phyloP scores from a whole-genome alignment of 345 rosid genomes.

The Aegle marmelos region DNA sequence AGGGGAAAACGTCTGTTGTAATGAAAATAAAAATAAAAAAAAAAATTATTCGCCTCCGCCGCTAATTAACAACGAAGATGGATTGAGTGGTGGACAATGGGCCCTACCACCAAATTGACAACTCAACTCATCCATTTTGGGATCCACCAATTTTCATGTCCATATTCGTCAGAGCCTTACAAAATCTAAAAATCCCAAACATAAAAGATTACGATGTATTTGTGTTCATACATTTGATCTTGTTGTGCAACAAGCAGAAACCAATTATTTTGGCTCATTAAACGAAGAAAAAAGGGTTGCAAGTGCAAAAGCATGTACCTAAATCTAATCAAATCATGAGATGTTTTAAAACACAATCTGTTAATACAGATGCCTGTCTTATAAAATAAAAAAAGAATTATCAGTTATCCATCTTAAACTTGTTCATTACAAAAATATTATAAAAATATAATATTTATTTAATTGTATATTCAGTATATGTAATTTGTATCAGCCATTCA shows the following conservation, averaged over 20 bases:
- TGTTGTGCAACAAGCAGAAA: neutral
- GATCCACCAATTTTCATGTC: conserved; percentile 7
- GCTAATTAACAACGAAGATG: neutral
- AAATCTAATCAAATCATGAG: neutral
- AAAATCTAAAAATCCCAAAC: neutral
- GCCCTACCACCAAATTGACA: conserved; percentile 4
- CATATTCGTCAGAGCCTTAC: neutral
- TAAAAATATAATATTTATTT: too few relatives aligned
- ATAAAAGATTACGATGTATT: neutral
- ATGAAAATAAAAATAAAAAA: too few relatives aligned
- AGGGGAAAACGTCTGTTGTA: too few relatives aligned
- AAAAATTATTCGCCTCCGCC: neutral
- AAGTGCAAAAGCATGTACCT: too few relatives aligned
- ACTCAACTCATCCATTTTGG: neutral
- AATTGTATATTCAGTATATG: too few relatives aligned
- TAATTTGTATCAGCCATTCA: too few relatives aligned
- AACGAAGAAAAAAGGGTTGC: too few relatives aligned
- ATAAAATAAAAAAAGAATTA: too few relatives aligned
- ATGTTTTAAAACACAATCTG: too few relatives aligned
- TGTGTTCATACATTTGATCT: neutral
- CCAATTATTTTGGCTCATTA: neutral
- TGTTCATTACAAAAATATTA: too few relatives aligned
- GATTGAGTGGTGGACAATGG: neutral
- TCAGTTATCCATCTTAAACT: rapidly evolving
- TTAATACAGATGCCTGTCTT: too few relatives aligned